Percentiles rank a stretch among this genome's conserved stretches.
phyloP scores from a whole-genome alignment of 192 early-diverging fungal species.

The Coemansia sp. region DNA sequence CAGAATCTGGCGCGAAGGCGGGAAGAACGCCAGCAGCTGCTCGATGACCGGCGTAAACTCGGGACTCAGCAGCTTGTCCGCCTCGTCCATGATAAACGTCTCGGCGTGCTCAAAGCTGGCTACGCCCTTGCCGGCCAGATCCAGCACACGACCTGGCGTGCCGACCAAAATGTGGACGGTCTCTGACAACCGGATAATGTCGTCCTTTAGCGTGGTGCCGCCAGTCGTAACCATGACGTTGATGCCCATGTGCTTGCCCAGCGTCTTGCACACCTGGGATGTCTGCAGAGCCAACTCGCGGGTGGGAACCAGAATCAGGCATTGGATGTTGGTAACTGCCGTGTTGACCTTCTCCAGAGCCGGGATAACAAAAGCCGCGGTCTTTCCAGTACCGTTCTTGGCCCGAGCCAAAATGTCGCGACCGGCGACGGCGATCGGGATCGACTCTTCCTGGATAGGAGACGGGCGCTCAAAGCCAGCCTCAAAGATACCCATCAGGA shows the following conservation, averaged over 20 bases:
- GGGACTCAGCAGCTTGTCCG: slow-evolving; percentile 98
- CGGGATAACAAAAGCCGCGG: slow-evolving; percentile 95
- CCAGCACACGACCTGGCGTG: slow-evolving; percentile 95
- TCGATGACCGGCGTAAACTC: slow-evolving; percentile 99
- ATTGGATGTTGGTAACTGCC: slow-evolving; percentile 86
- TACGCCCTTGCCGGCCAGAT: slow-evolving; percentile 94
- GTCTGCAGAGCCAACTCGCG: slow-evolving; percentile 97
- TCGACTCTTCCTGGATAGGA: slow-evolving; percentile 99
- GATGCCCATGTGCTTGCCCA: slow-evolving; percentile 98
- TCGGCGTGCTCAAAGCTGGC: slow-evolving; percentile 94
- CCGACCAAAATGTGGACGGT: slow-evolving; percentile 94
- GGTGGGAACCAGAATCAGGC: slow-evolving; percentile 91
- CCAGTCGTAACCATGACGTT: slow-evolving; percentile 96
- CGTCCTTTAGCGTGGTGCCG: slow-evolving; percentile 90
- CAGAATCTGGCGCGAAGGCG: slow-evolving; percentile 89
- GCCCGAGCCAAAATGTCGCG: slow-evolving; percentile 96
- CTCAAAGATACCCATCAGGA: slow-evolving; percentile 99
- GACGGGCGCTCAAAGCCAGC: slow-evolving; percentile 97
- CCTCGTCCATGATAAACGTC: slow-evolving; percentile 97
- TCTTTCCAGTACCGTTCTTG: slow-evolving; percentile 98
- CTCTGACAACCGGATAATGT: slow-evolving; percentile 89
- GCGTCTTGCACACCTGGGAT: slow-evolving; percentile 86
- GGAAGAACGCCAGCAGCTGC: slow-evolving; percentile 90
- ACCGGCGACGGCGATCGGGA: slow-evolving; percentile 95
- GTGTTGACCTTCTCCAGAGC: slow-evolving; percentile 92